Base-by-base conservation (phyloP, 2,329 filamentous ascomycete species). In the Tricladium varicosporioides region DNA sequence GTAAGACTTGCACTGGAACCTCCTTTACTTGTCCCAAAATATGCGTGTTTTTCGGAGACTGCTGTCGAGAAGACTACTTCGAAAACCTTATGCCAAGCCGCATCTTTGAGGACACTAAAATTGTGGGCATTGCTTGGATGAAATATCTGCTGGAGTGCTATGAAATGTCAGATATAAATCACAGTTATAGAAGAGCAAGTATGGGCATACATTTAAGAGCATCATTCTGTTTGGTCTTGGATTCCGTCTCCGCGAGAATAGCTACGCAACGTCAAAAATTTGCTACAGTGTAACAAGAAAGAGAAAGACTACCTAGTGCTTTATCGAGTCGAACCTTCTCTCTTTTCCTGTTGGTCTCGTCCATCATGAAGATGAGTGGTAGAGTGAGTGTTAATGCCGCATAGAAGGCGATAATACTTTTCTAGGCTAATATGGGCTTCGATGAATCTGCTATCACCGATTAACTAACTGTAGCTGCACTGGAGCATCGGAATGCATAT, bases 61-160 rank as follows among this genome's bases (percentile, higher is more conserved):
- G 81, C 81, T 68, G 80, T 87, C 53, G 82, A 80, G 68, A 97
- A 96, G 2, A 97, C 76, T 1, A 84, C 82, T 67, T 97, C 91
- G 65, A 91, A 90, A 45, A 97, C 85, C 58, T 83, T 82, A 68
- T 94, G 88, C 64, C 89, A 96, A n/a, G 82, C 82, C 69, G 88
- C 89, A 69, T 96, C 91, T 47, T 81, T 82, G 33, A 96, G 76
- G 11, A 73, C 67, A 31, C 36, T 40, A 10, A 70, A 32, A 52
- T 67, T 67, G 42, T 61, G 56, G 31, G 63, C 59, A 40, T 65
- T 66, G 7, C 63, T 55, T 44, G 58, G 59, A 48, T 69, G 62
- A 43, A 71, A 70, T 40, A 68, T 60, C 5, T 55, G 55, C 53
- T 66, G 67, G 31, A 71, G 48, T 56, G 67, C 69, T 71, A n/a